Evolutionary conservation across 345 rosid genomes (phyloP).

Genomic region (Psidium guajava): DNA sequence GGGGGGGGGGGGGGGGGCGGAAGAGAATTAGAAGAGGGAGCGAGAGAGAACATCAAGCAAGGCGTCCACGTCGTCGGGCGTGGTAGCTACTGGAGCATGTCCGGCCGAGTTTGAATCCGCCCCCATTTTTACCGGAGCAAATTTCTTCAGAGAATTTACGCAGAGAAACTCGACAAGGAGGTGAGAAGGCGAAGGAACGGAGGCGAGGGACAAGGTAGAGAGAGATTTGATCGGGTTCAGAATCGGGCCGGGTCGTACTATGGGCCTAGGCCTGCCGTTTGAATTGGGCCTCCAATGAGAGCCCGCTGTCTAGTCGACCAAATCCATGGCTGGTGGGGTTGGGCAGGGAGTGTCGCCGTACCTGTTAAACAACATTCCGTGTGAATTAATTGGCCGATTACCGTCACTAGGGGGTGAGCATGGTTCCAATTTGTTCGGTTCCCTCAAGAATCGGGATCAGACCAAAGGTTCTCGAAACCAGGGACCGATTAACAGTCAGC

Average conservation of each 20-base stretch:
- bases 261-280: neutral
- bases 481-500: no score
- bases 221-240: neutral
- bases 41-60: conserved; percentile 43
- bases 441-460: no score
- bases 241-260: neutral
- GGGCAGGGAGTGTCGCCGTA: neutral
- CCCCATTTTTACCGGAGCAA: conserved; percentile 18
- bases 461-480: no score
- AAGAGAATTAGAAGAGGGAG: neutral
- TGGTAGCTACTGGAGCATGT: conserved; percentile 2
- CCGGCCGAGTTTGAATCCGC: conserved; percentile 13
- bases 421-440: no score
- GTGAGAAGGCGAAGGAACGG: neutral
- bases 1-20: no score
- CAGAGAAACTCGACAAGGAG: neutral
- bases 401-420: no score
- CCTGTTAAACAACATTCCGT: no score
- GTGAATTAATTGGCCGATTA: no score
- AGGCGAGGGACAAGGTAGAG: neutral
- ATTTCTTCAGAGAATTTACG: neutral
- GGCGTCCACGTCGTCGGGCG: conserved; percentile 38
- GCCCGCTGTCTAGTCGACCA: neutral
- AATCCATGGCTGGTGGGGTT: neutral
- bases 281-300: neutral